Base-by-base conservation (phyloP, 2,329 filamentous ascomycete species). In the Ophioceras dolichostomum region DNA sequence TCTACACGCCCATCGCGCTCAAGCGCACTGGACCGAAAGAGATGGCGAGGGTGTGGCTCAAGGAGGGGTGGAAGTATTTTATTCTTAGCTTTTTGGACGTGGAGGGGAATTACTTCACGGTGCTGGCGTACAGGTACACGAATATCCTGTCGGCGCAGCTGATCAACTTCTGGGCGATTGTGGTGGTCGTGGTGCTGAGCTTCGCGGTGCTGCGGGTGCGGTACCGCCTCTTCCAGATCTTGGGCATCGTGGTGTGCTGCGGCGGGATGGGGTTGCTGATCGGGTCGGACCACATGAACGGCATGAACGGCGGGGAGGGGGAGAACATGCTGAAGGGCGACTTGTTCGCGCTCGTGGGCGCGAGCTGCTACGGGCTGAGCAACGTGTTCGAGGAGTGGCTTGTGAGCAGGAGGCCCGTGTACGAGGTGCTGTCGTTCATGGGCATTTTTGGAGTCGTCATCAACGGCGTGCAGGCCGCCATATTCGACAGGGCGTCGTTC, bases 111-210 rank as follows among this genome's bases (percentile, higher is more conserved):
- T 98, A 95, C 67, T 96, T 96, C 56, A 88, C 88, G 51, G 89
- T 98, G 36, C 71, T 95, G 35, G 91, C 89, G 5, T 98, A 96
- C 65, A 73, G 82, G 41, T 78, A 93, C 67, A 94, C 89, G 38
- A 95, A 88, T 51, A 81, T 95, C 49, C 71, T 96, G 34, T 91
- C 83, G 16, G 87, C 87, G 13, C 88, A 96, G 67, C 73, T 98
- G 37, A 86, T 98, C 63, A 95, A 95, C 69, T 96, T 96, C 65
- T 96, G 89, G 89, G 84, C 88, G 49, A 96, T 98, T 47, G 84
- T 94, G 36, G 79, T 89, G 44, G 91, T 98, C 17, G 86, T 96
- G 16, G 54, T 83, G 43, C 63, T 95, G 46, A 94, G 86, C 20
- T 88, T 94, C 61, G 47, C 79, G 45, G 67, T 95, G 49, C 74